Base-by-base conservation (phyloP, 1,139 yeast species). In the Scheffersomyces insectosa region DNA sequence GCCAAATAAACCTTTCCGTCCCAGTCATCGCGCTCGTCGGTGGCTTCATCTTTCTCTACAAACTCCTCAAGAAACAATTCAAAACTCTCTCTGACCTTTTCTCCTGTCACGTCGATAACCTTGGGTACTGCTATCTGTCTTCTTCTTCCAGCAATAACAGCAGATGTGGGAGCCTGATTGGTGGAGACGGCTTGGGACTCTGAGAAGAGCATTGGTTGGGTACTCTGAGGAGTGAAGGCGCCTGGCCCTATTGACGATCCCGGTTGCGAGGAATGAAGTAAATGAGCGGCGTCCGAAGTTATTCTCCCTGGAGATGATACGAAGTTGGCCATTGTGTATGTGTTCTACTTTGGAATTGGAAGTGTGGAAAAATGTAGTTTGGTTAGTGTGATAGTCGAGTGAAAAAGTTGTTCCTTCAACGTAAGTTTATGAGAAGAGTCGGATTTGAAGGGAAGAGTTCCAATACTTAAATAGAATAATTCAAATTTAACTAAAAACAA, bases 51-150 rank as follows among this genome's bases (percentile, higher is more conserved):
- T 6, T 53, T 58, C 46, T 78, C 81, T 8, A 65, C 68, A 56
- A 73, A 88, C 37, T 81, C 85, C 60, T 85, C 88, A 48, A 93
- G 68, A 60, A 54, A 93, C 52, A 79, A 81, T 62, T 90, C 97
- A 62, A 93, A 93, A 27, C 95, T 83, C 62, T 90, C 96, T 42
- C 95, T 79, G 12, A 93, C 97, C 55, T 89, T 88, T 60, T 91
- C 97, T 48, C 97, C 97, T 5, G 97, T 90, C 35, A 85, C 82
- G 70, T 93, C 99, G 15, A 82, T 81, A 28, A 93, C 97, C 62
- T 87, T 88, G 31, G 96, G 91, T 41, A 91, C 89, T 33, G 82
- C 80, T 42, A 82, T 77, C 47, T 82, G 71, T 51, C 80, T 75
- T 62, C 81, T 68, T 60, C 77, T 68, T 30, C 72, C 70, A 3